Evolutionary conservation across 805 yeast genomes (phyloP), one percentile per base, ranked within the genome.

Genomic region (Zygosaccharomyces bailii): DNA sequence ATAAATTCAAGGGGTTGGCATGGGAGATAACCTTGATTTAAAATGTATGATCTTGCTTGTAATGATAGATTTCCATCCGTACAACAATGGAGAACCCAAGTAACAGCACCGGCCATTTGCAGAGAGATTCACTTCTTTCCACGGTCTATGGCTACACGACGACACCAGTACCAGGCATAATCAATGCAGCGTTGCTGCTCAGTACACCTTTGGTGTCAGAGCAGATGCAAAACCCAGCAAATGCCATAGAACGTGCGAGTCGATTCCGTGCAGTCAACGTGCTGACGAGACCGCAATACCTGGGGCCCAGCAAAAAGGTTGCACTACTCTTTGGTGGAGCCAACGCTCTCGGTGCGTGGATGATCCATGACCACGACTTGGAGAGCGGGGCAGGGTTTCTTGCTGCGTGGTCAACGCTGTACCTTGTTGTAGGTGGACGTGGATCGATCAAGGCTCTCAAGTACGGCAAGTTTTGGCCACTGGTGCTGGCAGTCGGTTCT

Each of bases 341-440:
- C 30, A 67, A 76, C 45, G 79, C 79, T 1, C 61, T 83, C 14
- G 91, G 91, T 19, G 80, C 86, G 2, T 84, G 78, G 70, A 83
- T 89, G 70, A 75, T 84, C 32, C 72, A 72, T 51, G 96, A 89
- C 59, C 82, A 86, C 11, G 96, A 88, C 56, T 65, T 79, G 16
- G 74, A 75, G 36, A 81, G 85, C 64, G 96, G 95, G 2, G 74
- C 91, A 1, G 96, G 96, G 0, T 84, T 89, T 57, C 69, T 76
- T 5, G 71, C 78, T 55, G 95, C 93, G 2, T 90, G 96, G 96
- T 78, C 86, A 5, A 62, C 84, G 5, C 64, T 89, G 46, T 90
- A 86, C 56, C 59, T 83, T 46, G 60, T 89, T 9, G 86, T 83
- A 11, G 86, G 86, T 57, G 87, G 88, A 1, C 73, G 72, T 31